A percentile compares a stretch with the other conserved stretches of the same genome.
Evolutionary conservation across 495 filamentous ascomycete genomes (phyloP).

Genomic region (Clohesyomyces aquaticus): DNA sequence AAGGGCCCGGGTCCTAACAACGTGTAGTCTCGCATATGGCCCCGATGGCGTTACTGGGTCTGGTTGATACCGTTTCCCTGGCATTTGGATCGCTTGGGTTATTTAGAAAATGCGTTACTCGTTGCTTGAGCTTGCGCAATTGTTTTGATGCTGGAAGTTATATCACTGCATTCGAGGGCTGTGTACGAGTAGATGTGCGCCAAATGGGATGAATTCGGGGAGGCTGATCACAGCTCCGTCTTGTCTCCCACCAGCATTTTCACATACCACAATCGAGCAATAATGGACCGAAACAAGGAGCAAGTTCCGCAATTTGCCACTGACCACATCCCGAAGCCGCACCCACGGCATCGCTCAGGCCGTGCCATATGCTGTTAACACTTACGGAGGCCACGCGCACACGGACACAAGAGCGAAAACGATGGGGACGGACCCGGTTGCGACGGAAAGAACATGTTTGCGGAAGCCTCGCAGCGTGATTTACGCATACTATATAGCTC

Average conservation of each 20-base stretch:
- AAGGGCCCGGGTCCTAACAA: constrained; percentile 46
- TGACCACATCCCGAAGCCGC: no score
- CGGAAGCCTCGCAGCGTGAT: constrained; percentile 2
- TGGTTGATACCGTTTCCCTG: background rate
- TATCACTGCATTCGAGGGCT: background rate
- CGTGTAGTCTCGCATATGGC: constrained; percentile 23
- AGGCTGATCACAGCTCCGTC: background rate
- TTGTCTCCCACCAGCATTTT: background rate
- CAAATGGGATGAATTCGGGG: no score
- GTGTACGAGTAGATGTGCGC: background rate
- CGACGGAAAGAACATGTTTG: constrained; percentile 1
- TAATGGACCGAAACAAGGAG: no score
- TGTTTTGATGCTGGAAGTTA: background rate
- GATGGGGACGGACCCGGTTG: background rate
- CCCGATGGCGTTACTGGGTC: background rate
- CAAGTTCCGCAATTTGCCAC: no score
- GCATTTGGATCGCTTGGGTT: background rate
- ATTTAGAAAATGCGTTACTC: constrained; percentile 3
- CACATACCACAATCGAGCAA: background rate
- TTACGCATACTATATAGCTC: constrained; percentile 13
- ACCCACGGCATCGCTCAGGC: background rate
- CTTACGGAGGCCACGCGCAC: background rate
- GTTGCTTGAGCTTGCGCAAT: background rate
- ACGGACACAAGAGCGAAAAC: background rate
- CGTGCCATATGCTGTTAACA: background rate